These are phyloP conservation scores for Stagonosporopsis vannaccii DNA, from an alignment of 2,329 filamentous ascomycete genomes.

Conservation along the genomic window DNA sequence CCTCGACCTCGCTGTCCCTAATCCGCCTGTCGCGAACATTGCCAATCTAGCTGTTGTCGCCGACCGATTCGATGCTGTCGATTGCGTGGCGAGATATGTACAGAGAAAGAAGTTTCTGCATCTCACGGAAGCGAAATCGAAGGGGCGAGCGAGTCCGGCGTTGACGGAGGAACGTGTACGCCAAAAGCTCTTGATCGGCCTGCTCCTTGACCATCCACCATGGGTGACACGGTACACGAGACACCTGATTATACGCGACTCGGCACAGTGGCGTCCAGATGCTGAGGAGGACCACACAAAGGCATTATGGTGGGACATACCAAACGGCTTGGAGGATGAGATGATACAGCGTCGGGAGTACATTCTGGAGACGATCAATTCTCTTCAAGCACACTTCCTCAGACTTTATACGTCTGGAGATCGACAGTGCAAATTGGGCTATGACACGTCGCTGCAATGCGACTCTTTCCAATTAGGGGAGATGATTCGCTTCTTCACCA, in stretches of 20 bases:
- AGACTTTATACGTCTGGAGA: slow-evolving; percentile 71
- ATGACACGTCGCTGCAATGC: slow-evolving; percentile 74
- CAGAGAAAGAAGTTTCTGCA: slow-evolving; percentile 54
- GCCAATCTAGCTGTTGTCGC: slow-evolving; percentile 74
- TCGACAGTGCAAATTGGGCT: slow-evolving; percentile 75
- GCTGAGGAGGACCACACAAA: slow-evolving; percentile 48
- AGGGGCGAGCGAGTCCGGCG: slow-evolving; percentile 48
- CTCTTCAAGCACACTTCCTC: slow-evolving; percentile 73
- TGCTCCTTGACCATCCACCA: slow-evolving; percentile 68
- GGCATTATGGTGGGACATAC: slow-evolving; percentile 76
- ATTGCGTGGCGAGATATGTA: slow-evolving; percentile 63
- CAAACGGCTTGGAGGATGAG: slow-evolving; percentile 73
- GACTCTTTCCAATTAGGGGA: slow-evolving; percentile 82
- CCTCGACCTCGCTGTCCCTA: slow-evolving; percentile 52
- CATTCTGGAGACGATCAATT: slow-evolving; percentile 73
- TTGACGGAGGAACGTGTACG: slow-evolving; percentile 70
- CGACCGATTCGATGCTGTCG: slow-evolving; percentile 74
- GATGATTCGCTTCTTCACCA: slow-evolving; percentile 74
- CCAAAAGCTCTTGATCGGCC: slow-evolving; percentile 72
- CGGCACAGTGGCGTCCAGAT: slow-evolving; percentile 61
- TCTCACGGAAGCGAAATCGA: slow-evolving; percentile 53
- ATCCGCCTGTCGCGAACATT: slow-evolving; percentile 66
- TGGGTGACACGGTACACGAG: slow-evolving; percentile 69
- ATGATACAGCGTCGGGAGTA: slow-evolving; percentile 70
- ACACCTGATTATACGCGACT: slow-evolving; percentile 72